Evolutionary conservation across 192 early-diverging fungal genomes (phyloP), one percentile per base, ranked within the genome.

Genomic region (Rhizophagus prolifer): DNA sequence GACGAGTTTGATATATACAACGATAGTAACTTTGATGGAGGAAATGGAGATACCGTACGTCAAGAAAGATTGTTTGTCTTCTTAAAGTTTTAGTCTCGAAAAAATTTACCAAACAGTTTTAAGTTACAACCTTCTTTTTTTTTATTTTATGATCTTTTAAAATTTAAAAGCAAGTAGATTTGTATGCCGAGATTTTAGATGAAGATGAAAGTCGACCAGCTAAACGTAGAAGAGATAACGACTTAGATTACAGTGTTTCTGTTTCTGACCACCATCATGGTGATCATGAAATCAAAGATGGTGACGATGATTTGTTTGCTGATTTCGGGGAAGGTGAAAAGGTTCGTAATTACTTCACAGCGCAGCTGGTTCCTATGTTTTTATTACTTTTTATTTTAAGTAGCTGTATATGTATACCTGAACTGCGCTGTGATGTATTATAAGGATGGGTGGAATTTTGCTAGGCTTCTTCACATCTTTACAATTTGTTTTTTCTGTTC

Each of bases 261-360:
- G 14, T 10, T 9, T 10, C n/a, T 9, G 44, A 75, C 28, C n/a
- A 76, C 47, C 74, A 75, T 23, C 31, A 46, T 59, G 31, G 28
- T 44, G 19, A 34, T 19, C 70, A 68, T 16, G 69, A 67, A 68
- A 41, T 69, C 28, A 62, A 60, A 2, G 59, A 75, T 71, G 80
- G 70, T 21, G 82, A 80, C 19, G 82, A 83, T 41, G 82, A 83
- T 65, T 67, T 83, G 67, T 83, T 83, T 70, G 79, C 77, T 44
- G 82, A 83, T 61, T 78, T 83, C 70, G 79, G 79, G 23, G 82
- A 80, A 60, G 77, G 70, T 70, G 82, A 79, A 79, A 83, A 78
- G 81, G 75, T 76, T 76, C 75, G 75, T 76, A 68, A 58, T 68
- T 76, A 76, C 65, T 58, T 58, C 65, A 76, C 63, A 68, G 54